phyloP scores from a whole-genome alignment of 805 yeast genomes.

The Pichia paraexigua region DNA sequence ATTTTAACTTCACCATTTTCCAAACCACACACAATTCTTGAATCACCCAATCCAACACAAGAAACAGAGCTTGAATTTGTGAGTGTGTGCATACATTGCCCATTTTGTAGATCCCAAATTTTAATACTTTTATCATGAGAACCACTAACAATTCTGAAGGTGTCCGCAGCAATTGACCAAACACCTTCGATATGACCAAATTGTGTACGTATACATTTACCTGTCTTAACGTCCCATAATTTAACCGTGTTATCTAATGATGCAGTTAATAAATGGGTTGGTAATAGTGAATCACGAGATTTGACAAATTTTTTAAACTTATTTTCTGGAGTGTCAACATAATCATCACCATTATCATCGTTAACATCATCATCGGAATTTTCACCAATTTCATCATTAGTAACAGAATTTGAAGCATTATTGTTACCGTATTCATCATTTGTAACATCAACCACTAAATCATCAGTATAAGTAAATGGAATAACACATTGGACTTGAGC shows the following conservation, averaged over 20 bases:
- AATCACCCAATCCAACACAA: constrained; percentile 83
- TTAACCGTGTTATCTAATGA: constrained; percentile 90
- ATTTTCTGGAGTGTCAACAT: constrained; percentile 9
- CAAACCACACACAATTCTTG: constrained; percentile 82
- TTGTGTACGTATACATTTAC: constrained; percentile 85
- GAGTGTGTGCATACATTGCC: constrained; percentile 90
- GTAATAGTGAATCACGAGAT: constrained; percentile 36
- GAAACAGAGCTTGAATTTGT: constrained; percentile 55
- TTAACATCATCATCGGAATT: constrained; percentile 5
- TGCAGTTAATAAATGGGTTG: constrained; percentile 79
- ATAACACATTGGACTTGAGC: constrained; percentile 92
- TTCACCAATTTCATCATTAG: constrained; percentile 2
- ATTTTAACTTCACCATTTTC: constrained; percentile 83
- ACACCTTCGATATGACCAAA: constrained; percentile 98
- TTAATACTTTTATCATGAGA: constrained; percentile 87
- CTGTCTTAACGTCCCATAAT: constrained; percentile 82
- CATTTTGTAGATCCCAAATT: constrained; percentile 94
- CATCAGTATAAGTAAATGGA: constrained; percentile 69
- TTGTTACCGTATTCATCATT: constrained; percentile 33
- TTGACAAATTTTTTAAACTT: constrained; percentile 10
- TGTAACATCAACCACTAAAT: constrained; percentile 31
- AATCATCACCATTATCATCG: constrained; percentile 9
- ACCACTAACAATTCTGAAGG: constrained; percentile 88
- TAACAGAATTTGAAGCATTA: constrained; percentile 8
- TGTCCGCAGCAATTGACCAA: constrained; percentile 95